Conservation (phyloP, 2,329 filamentous ascomycete species). For the Fusarium dimerum region DNA sequence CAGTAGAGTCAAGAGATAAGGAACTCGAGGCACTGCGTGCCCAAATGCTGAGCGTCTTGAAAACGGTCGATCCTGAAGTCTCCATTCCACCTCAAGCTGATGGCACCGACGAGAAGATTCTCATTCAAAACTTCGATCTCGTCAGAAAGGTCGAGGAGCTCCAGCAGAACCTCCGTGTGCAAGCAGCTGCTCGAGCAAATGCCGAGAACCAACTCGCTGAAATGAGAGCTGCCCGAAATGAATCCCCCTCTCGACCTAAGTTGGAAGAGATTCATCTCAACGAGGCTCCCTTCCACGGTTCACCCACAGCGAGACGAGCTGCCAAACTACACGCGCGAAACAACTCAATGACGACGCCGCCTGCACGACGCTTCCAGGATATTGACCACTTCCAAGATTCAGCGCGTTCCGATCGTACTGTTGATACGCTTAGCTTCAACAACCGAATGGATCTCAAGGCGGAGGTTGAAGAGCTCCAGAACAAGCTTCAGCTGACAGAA, state of each 20-base stretch:
- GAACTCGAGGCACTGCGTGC: constrained; percentile 80
- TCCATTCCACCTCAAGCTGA: constrained; percentile 64
- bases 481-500: constrained; percentile 88
- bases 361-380: constrained; percentile 70
- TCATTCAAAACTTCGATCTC: constrained; percentile 77
- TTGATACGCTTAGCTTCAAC: constrained; percentile 79
- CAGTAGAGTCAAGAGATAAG: constrained; percentile 76
- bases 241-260: constrained; percentile 70
- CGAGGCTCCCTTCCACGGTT: constrained; percentile 72
- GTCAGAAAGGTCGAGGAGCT: constrained; percentile 83
- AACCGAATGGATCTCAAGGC: constrained; percentile 88
- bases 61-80: constrained; percentile 79
- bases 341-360: constrained; percentile 76
- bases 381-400: constrained; percentile 67
- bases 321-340: constrained; percentile 55
- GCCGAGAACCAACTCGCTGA: constrained; percentile 83
- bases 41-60: constrained; percentile 80
- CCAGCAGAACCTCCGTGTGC: constrained; percentile 84
- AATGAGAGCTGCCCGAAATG: constrained; percentile 71
- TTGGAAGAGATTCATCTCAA: constrained; percentile 88
- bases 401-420: constrained; percentile 78
- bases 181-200: constrained; percentile 76
- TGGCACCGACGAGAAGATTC: constrained; percentile 61
- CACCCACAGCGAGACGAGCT: constrained; percentile 70
- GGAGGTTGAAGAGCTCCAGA: constrained; percentile 89